phyloP scores from a whole-genome alignment of 2,329 filamentous ascomycete species.

The Aschersonia sp. region DNA sequence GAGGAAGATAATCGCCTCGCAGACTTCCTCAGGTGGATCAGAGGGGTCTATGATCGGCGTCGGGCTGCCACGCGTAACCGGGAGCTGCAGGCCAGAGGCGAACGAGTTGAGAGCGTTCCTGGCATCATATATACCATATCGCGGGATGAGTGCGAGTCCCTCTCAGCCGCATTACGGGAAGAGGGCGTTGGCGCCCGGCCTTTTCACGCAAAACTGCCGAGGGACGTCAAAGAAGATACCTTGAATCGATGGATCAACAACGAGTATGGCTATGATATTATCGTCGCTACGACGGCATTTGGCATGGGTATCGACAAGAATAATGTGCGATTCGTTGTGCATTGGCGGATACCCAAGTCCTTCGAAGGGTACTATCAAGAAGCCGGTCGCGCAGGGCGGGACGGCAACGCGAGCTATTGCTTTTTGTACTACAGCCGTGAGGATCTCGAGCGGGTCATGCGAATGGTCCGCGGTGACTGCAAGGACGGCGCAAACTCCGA shows the following conservation, averaged over 20 bases:
- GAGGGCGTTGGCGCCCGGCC: constrained; percentile 61
- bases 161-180: constrained; percentile 49
- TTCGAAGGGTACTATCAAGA: constrained; percentile 97
- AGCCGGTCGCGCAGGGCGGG: constrained; percentile 77
- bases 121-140: constrained; percentile 73
- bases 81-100: constrained; percentile 38
- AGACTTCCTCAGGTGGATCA: constrained; percentile 66
- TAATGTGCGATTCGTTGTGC: constrained; percentile 84
- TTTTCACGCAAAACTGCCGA: constrained; percentile 55
- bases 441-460: constrained; percentile 62
- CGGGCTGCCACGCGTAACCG: constrained; percentile 39
- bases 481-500: constrained; percentile 27
- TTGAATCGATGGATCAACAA: constrained; percentile 59
- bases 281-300: constrained; percentile 90
- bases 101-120: constrained; percentile 48
- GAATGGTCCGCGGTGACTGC: constrained; percentile 32
- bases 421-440: constrained; percentile 85
- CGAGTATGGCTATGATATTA: constrained; percentile 67
- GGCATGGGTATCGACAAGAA: constrained; percentile 98
- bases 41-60: constrained; percentile 55
- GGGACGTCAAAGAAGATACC: constrained; percentile 56
- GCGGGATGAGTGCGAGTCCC: constrained; percentile 57
- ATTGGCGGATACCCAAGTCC: constrained; percentile 86
- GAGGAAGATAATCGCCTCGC: constrained; percentile 56
- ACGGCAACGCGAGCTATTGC: constrained; percentile 75